Evolutionary conservation across 371 early-diverging fungal genomes (phyloP), one percentile per base, ranked within the genome.

Genomic region (Rhizopus microsporus): DNA sequence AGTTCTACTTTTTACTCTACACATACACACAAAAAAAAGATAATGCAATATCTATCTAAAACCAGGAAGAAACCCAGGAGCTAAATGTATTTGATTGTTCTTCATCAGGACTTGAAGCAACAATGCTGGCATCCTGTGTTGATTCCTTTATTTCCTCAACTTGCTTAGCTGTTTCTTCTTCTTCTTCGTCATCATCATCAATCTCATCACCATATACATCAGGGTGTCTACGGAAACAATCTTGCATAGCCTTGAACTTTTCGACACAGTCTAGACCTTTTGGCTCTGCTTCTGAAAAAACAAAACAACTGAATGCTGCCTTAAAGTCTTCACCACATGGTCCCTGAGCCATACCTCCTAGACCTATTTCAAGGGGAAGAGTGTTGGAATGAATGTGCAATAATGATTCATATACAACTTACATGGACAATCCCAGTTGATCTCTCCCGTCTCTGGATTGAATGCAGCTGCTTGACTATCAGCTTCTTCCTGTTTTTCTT

Each of bases 351-450:
- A 97, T 97, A 46, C 90, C 91, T 8, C 91, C 96, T 12, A 98
- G 71, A 71, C 78, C 78, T 78, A 17, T 29, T 9, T 32, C 32
- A 30, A 23, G 23, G 23, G 23, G 2, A 23, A 23, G 2, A 23
- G 23, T 30, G 8, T 46, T 23, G 16, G 7, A 31, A 16, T 42
- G 8, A 16, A 7, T 16, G 23, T 5, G 13, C 4, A 3, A 5
- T 9, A 3, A 0, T 23, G 17, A 5, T 8, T 47, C 3, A 3
- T 7, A 23, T 13, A 13, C 2, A 39, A 66, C 75, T 71, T 73
- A 78, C 98, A 97, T n/a, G 97, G 97, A 67, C 95, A 95, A 77
- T 97, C 98, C 97, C 98, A 98, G 84, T 97, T 96, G 75, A 98
- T 97, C 81, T 98, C 97, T 57, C 96, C 97, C 4, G 94, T 93